Base-by-base conservation (phyloP, 2,329 filamentous ascomycete genomes). In the Monosporascus sp. region DNA sequence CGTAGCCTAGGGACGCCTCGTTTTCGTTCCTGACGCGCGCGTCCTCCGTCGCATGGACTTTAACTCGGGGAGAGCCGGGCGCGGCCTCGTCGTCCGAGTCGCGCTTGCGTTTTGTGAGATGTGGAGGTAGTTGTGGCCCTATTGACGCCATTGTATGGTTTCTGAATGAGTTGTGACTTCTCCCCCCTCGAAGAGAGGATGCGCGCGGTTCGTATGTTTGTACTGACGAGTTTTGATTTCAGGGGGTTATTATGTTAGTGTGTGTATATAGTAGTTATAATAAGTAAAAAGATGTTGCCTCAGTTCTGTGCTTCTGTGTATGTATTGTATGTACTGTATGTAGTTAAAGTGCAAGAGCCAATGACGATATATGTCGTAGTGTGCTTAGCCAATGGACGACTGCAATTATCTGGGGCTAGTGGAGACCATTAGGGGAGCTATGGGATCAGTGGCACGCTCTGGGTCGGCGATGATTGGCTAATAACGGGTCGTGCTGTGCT, bases 121-220 rank as follows among this genome's bases (percentile, higher is more conserved):
- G 83, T 5, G 86, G 78, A 14, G 89, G 88, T 24, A 91, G 69
- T 55, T 84, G 76, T 15, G 89, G 88, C 5, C 88, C 87, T 64
- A 89, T 84, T 36, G 82, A 83, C 49, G 84, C 74, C 86, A 89
- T 89, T 20, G 18, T 70, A 15, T 5, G 25, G n/a, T 24, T n/a
- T 25, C 9, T 9, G 34, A 3, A 48, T 47, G 22, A 47, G 47
- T n/a, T 48, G 27, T 31, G 49, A 27, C n/a, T 51, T 36, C 14
- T n/a, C 7, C n/a, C 3, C 3, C 24, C 38, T 11, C 8, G 22
- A 22, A 34, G 6, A 17, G n/a, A 20, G 31, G 18, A 37, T 34
- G 5, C 5, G 31, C 3, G 31, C 11, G 31, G 3, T 14, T 34
- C 31, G 31, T 14, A 14, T 5, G 31, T 34, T 34, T 34, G 3